Conservation (phyloP, 108 stramenopile genomes). For the Cyclotella distinguenda region DNA sequence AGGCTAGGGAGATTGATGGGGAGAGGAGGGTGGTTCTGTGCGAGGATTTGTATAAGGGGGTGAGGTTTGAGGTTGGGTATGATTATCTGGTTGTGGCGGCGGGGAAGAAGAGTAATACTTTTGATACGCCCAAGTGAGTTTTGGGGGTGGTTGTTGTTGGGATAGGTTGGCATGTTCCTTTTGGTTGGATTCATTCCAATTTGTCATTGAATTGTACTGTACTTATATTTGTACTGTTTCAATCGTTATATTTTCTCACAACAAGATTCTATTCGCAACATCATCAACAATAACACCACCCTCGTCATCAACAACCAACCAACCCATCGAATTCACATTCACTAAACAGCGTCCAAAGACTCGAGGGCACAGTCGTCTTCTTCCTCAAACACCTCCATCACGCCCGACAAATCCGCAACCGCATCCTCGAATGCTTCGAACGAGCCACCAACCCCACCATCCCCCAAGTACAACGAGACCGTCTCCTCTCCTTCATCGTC, state of each 20-base stretch:
- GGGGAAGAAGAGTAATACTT: slow-evolving; percentile 93
- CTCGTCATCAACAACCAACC: too few relatives aligned
- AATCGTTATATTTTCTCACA: too few relatives aligned
- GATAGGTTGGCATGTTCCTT: too few relatives aligned
- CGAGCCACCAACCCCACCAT: slow-evolving; percentile 82
- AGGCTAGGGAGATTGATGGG: slow-evolving; percentile 67
- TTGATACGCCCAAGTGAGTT: slow-evolving; percentile 66
- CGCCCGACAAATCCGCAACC: slow-evolving; percentile 91
- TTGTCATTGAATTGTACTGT: too few relatives aligned
- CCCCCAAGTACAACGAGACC: slow-evolving; percentile 61
- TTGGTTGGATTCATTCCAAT: too few relatives aligned
- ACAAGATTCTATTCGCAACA: slow-evolving; percentile 1
- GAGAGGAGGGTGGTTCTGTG: slow-evolving; percentile 60
- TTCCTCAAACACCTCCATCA: slow-evolving; percentile 96
- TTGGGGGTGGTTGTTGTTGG: too few relatives aligned
- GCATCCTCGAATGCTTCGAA: slow-evolving; percentile 95
- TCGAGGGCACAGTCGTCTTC: slow-evolving; percentile 83
- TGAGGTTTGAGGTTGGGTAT: slow-evolving; percentile 77
- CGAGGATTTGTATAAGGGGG: slow-evolving; percentile 61
- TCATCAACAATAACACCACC: too few relatives aligned
- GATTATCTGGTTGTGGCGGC: slow-evolving; percentile 87
- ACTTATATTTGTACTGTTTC: too few relatives aligned
- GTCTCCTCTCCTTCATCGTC: slow-evolving; percentile 93
- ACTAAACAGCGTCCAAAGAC: slow-evolving; percentile 26
- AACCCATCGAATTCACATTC: background rate